Evolutionary conservation across 371 early-diverging fungal genomes (phyloP), one percentile per base, ranked within the genome.

Genomic region (Lichtheimia ornata): DNA sequence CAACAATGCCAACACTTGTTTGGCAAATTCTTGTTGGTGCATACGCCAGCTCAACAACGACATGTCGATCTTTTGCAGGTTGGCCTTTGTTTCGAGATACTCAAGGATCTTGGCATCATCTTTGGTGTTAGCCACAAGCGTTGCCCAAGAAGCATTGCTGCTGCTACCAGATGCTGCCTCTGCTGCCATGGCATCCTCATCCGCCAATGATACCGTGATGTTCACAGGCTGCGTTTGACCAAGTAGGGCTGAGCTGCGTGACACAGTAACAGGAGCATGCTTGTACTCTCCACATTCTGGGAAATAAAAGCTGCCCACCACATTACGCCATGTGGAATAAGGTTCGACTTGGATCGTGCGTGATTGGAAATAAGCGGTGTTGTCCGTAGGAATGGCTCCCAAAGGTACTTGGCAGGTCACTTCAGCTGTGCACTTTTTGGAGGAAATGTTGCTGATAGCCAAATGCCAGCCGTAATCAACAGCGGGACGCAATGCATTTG

Each of bases 231-330:
- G 22, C 0, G 61, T 63, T 49, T 66, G 60, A 25, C 63, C 65
- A 28, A 61, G 17, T 17, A 64, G 41, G 3, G 20, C 55, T 35
- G 41, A 30, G 44, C 15, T 42, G 20, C 18, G 56, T 14, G 54
- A 42, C n/a, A 74, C 64, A 6, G 82, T 77, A 1, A 80, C 70
- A n/a, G 87, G 74, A 11, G 74, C 70, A 45, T 81, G 73, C 1
- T 62, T 54, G 44, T 66, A 84, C 4, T 73, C 61, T 0, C 87
- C 87, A 18, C 60, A 63, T 18, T 58, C 52, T 7, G 85, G 85
- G 64, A 86, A 86, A 50, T 86, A 86, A 49, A 86, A 86, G 2
- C 62, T 65, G 12, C 78, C 73, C 6, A 66, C 59, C 0, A 75
- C 69, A 28, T 71, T 59, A 25, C 66, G 71, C 78, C 76, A 74